A percentile compares a stretch with the other conserved stretches of the same genome.
These are phyloP conservation scores for Paecilomyces formosus DNA, from an alignment of 2,329 filamentous ascomycete genomes.

Conservation along the genomic window DNA sequence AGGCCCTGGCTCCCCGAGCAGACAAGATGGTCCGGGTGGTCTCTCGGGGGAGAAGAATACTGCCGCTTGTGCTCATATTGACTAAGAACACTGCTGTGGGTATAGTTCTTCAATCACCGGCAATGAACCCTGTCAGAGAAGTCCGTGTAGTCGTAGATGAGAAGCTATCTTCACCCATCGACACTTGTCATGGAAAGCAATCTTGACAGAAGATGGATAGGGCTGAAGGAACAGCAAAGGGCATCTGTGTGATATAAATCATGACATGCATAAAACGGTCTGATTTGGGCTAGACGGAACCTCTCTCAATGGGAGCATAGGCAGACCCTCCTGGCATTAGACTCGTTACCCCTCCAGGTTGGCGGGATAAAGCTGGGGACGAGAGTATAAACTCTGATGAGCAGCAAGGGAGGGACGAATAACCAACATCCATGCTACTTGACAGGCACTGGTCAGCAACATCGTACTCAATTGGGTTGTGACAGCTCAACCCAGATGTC, in stretches of 20 bases:
- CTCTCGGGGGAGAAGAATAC: constrained; percentile 11
- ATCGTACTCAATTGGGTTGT: background rate
- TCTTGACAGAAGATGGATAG: background rate
- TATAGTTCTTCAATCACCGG: background rate
- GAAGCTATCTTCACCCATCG: background rate
- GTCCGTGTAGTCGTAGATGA: background rate
- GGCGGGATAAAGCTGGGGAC: background rate
- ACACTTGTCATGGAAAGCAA: background rate
- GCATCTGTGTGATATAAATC: background rate
- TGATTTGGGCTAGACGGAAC: background rate
- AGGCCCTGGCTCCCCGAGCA: constrained; percentile 15
- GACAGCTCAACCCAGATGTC: background rate
- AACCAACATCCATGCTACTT: constrained; percentile 4
- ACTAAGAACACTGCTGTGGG: background rate
- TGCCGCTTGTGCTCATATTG: constrained; percentile 9
- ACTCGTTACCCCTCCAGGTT: background rate
- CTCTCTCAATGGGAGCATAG: background rate
- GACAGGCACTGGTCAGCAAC: background rate
- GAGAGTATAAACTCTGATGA: background rate
- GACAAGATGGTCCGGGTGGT: constrained; percentile 14
- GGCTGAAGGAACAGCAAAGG: background rate
- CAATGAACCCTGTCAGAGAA: background rate
- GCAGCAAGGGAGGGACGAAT: constrained; percentile 16
- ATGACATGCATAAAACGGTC: background rate
- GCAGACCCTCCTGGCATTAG: background rate